Evolutionary conservation across 2,329 filamentous ascomycete genomes (phyloP).

Genomic region (Fusarium armeniacum): DNA sequence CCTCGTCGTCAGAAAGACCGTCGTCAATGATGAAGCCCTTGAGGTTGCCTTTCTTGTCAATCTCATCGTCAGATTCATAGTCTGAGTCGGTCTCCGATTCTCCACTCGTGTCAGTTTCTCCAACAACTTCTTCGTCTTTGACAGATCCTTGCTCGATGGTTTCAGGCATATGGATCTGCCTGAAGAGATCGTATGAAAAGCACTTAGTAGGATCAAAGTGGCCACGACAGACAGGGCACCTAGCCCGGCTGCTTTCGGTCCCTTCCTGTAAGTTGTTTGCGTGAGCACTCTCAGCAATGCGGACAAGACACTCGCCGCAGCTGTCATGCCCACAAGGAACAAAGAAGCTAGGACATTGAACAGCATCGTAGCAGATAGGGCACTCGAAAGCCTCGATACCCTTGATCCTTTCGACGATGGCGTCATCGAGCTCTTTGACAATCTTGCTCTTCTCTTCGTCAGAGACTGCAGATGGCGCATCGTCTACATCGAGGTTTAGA

Average conservation of each 20-base stretch:
- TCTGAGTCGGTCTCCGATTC: slow-evolving; percentile 50
- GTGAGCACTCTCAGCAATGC: slow-evolving; percentile 72
- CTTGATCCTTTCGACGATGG: slow-evolving; percentile 77
- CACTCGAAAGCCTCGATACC: slow-evolving; percentile 76
- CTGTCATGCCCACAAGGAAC: slow-evolving; percentile 86
- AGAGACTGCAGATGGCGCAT: slow-evolving; percentile 58
- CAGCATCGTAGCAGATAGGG: slow-evolving; percentile 84
- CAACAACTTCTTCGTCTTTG: slow-evolving; percentile 54
- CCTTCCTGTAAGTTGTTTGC: slow-evolving; percentile 70
- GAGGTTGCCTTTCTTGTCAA: slow-evolving; percentile 59
- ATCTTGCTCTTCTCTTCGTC: slow-evolving; percentile 69
- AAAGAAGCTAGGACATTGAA: slow-evolving; percentile 81
- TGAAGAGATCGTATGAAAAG: slow-evolving; percentile 81
- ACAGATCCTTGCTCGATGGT: slow-evolving; percentile 57
- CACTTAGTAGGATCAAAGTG: slow-evolving; percentile 75
- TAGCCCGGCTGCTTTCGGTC: slow-evolving; percentile 68
- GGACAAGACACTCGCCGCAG: slow-evolving; percentile 82
- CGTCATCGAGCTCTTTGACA: slow-evolving; percentile 70
- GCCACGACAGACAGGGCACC: slow-evolving; percentile 83
- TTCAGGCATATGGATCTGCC: slow-evolving; percentile 76
- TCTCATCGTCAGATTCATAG: slow-evolving; percentile 53
- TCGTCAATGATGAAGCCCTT: slow-evolving; percentile 68
- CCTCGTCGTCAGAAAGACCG: slow-evolving; percentile 50
- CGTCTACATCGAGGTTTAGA: slow-evolving; percentile 54
- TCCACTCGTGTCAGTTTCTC: slow-evolving; percentile 49